Conservation (phyloP, 345 rosid species). For the Eucalyptus tenuipes region DNA sequence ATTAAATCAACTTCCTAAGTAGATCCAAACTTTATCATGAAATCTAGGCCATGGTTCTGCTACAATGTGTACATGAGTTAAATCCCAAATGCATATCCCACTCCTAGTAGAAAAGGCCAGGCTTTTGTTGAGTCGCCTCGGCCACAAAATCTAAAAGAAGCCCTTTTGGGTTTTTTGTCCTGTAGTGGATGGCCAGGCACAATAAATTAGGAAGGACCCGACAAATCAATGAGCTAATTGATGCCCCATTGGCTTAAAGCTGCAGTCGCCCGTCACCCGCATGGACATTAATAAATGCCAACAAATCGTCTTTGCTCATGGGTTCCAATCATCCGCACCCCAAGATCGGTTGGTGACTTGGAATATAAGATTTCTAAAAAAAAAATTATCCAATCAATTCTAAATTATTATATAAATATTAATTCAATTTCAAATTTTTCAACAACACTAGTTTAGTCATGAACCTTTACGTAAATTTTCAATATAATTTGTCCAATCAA, state of each 20-base stretch:
- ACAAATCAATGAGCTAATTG: background rate
- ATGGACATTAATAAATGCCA: background rate
- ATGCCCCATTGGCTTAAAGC: background rate
- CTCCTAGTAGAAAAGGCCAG: background rate
- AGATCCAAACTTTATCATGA: background rate
- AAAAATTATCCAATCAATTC: rapidly evolving
- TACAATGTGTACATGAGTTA: background rate
- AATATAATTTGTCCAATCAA: background rate
- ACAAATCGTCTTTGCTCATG: background rate
- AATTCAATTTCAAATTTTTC: background rate
- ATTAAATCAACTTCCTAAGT: background rate
- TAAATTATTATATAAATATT: background rate
- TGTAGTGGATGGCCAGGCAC: background rate
- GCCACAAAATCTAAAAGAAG: background rate
- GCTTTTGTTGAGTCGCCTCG: background rate
- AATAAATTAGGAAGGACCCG: background rate
- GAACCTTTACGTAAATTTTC: background rate
- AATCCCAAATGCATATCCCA: background rate
- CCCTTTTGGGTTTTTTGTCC: background rate
- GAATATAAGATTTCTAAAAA: background rate
- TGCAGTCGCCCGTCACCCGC: background rate
- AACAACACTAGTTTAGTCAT: background rate
- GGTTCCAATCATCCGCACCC: background rate
- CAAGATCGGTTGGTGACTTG: background rate
- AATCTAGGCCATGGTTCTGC: background rate